These are phyloP conservation scores for Alternaria infectoria DNA, from an alignment of 2,329 filamentous ascomycete genomes.

Conservation along the genomic window DNA sequence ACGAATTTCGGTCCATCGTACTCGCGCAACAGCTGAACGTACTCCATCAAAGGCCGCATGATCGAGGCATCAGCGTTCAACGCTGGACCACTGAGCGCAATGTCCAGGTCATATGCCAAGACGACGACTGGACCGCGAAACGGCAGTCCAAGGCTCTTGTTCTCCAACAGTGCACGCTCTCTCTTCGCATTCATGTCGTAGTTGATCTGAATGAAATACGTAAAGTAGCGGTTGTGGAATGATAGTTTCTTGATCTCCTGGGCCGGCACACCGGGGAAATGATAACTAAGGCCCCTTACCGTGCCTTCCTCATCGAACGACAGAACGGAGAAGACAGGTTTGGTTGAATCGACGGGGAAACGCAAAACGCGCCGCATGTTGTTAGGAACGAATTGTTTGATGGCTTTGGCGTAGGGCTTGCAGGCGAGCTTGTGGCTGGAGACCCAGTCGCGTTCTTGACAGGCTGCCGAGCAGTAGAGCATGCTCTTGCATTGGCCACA, in stretches of 20 bases:
- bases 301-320: constrained; percentile 1
- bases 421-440: constrained; percentile 13
- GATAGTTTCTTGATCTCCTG: constrained; percentile 13
- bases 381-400: background rate
- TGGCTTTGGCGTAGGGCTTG: background rate
- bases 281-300: background rate
- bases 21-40: constrained; percentile 14
- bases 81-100: constrained; percentile 13
- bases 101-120: constrained; percentile 11
- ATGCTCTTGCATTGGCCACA: constrained; percentile 18
- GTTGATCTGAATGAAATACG: constrained; percentile 15
- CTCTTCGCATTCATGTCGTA: constrained; percentile 14
- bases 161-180: background rate
- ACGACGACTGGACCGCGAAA: constrained; percentile 16
- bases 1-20: constrained; percentile 20
- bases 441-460: constrained; percentile 14
- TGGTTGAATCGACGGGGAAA: background rate
- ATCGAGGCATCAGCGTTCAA: constrained; percentile 12
- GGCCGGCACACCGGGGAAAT: background rate
- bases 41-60: constrained; percentile 11
- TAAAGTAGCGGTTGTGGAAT: constrained; percentile 13
- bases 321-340: constrained; percentile 7
- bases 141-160: constrained; percentile 1
- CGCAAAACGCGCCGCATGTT: constrained; percentile 4
- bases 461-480: constrained; percentile 16